These are phyloP conservation scores for Samsoniella hepiali DNA, from an alignment of 2,329 filamentous ascomycete species.

Conservation along the genomic window DNA sequence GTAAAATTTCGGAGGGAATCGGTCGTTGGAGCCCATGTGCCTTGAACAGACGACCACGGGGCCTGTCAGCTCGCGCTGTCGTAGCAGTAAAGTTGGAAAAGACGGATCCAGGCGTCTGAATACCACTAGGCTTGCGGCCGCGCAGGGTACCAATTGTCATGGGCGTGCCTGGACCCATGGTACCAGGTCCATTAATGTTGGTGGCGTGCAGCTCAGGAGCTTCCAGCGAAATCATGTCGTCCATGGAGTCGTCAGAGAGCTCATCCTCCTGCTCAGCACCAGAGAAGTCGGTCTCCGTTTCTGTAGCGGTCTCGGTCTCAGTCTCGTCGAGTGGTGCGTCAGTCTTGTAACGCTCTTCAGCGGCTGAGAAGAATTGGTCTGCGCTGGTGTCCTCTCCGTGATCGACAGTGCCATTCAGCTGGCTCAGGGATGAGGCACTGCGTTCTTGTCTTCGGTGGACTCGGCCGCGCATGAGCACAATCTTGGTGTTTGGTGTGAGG, in stretches of 20 bases:
- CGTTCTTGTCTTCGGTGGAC: slow-evolving; percentile 52
- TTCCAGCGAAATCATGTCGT: slow-evolving; percentile 88
- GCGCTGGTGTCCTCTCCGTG: slow-evolving; percentile 79
- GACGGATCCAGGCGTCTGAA: slow-evolving; percentile 80
- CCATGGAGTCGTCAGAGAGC: slow-evolving; percentile 84
- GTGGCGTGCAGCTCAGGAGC: slow-evolving; percentile 76
- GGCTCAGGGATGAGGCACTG: slow-evolving; percentile 45
- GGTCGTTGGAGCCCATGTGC: slow-evolving; percentile 69
- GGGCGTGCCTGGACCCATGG: slow-evolving; percentile 76
- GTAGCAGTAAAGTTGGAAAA: slow-evolving; percentile 85
- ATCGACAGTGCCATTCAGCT: slow-evolving; percentile 56
- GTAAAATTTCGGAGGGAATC: slow-evolving; percentile 74
- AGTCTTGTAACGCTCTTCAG: slow-evolving; percentile 69
- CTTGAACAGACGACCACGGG: slow-evolving; percentile 77
- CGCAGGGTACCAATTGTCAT: slow-evolving; percentile 61
- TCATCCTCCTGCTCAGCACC: slow-evolving; percentile 66
- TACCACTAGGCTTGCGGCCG: slow-evolving; percentile 64
- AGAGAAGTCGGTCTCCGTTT: slow-evolving; percentile 62
- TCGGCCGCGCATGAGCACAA: slow-evolving; percentile 70
- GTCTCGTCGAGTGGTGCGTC: slow-evolving; percentile 50
- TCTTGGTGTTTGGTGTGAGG: slow-evolving; percentile 71
- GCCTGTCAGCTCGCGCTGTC: slow-evolving; percentile 70
- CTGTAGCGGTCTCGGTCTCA: slow-evolving; percentile 56
- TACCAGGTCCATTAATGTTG: slow-evolving; percentile 74
- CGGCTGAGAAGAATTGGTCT: slow-evolving; percentile 89